These are phyloP conservation scores for Boletus smithii DNA, from an alignment of 1,284 basidiomycete genomes.

Conservation along the genomic window DNA sequence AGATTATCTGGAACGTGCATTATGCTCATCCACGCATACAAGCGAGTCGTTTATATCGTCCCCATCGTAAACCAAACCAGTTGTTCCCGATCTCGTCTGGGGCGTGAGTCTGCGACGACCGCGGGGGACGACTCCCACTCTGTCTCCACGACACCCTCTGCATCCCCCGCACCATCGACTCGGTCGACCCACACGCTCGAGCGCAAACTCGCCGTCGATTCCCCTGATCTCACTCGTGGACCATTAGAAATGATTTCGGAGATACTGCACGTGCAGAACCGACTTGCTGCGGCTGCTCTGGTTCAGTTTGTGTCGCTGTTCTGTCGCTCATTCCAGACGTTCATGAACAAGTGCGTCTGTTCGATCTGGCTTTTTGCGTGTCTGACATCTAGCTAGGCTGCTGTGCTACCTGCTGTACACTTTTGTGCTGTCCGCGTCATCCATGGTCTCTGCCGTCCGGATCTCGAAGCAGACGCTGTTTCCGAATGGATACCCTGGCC, in stretches of 20 bases:
- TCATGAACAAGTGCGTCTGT: slow-evolving; percentile 49
- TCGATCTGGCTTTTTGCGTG: background rate
- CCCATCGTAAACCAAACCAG: slow-evolving; percentile 56
- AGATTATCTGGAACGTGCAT: slow-evolving; percentile 66
- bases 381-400: slow-evolving; percentile 40
- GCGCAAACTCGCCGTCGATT: slow-evolving; percentile 5
- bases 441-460: slow-evolving; percentile 43
- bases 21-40: slow-evolving; percentile 64
- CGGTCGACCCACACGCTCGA: slow-evolving; percentile 14
- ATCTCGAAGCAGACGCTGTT: slow-evolving; percentile 64
- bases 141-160: slow-evolving; percentile 16
- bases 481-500: slow-evolving; percentile 76
- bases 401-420: slow-evolving; percentile 60
- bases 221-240: slow-evolving; percentile 29
- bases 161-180: slow-evolving; percentile 8
- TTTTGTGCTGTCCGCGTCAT: slow-evolving; percentile 54
- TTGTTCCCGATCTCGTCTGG: slow-evolving; percentile 17
- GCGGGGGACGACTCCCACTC: no score
- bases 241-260: slow-evolving; percentile 47
- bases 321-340: slow-evolving; percentile 39
- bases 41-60: slow-evolving; percentile 58
- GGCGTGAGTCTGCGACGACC: no score
- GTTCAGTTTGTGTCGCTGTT: slow-evolving; percentile 39
- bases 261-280: slow-evolving; percentile 45
- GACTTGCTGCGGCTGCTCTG: slow-evolving; percentile 44